phyloP scores from a whole-genome alignment of 768 basidiomycete genomes.

The Neoboletus magnificus region DNA sequence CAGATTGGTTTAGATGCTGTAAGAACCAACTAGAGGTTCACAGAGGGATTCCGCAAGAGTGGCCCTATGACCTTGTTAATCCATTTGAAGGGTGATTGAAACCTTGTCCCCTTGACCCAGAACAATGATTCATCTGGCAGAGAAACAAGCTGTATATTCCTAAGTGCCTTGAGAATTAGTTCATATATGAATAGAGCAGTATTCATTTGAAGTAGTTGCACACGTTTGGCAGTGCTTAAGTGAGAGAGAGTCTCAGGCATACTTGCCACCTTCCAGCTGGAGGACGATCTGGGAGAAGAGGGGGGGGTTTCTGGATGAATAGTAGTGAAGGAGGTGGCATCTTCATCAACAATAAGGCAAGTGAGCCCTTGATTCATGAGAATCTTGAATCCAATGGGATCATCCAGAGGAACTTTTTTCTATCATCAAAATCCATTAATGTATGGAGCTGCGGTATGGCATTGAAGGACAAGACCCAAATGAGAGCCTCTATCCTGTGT shows the following conservation, averaged over 20 bases:
- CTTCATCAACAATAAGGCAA: constrained; percentile 48
- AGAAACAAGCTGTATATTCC: constrained; percentile 45
- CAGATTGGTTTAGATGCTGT: constrained; percentile 35
- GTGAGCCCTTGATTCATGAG: constrained; percentile 54
- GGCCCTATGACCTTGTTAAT: constrained; percentile 24
- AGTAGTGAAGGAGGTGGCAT: constrained; percentile 52
- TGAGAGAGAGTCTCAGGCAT: constrained; percentile 39
- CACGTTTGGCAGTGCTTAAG: constrained; percentile 35
- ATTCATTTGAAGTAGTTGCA: constrained; percentile 56
- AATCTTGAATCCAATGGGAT: constrained; percentile 34
- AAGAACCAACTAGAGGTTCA: constrained; percentile 42
- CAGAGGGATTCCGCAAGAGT: constrained; percentile 31
- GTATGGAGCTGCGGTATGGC: constrained; percentile 33
- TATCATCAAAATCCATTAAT: constrained; percentile 32
- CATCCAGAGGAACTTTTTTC: constrained; percentile 38
- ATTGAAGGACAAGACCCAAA: constrained; percentile 44
- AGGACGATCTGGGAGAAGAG: constrained; percentile 50
- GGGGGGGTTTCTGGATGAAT: constrained; percentile 46
- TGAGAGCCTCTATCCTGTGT: constrained; percentile 32
- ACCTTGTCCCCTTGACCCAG: constrained; percentile 40
- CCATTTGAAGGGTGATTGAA: constrained; percentile 4
- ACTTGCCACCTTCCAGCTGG: constrained; percentile 47
- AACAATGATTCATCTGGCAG: constrained; percentile 52
- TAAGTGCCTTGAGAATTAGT: constrained; percentile 57
- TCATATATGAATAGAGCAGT: constrained; percentile 62